Conservation (phyloP, 352 stramenopile species). For the Phytophthora fragariae region DNA sequence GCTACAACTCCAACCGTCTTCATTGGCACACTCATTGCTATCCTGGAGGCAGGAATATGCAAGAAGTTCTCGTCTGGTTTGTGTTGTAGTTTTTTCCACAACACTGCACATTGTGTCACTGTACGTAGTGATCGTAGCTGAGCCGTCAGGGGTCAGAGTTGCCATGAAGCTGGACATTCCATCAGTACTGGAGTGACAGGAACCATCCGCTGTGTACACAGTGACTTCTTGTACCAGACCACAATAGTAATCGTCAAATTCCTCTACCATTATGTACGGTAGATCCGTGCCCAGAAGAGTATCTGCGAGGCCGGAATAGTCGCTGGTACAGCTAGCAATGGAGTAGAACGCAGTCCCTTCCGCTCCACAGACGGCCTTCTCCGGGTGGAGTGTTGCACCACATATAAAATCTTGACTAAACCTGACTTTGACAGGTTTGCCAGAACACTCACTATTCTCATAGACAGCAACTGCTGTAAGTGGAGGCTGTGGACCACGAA, state of each 20-base stretch:
- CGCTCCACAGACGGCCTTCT: background rate
- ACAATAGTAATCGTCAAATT: constrained; percentile 12
- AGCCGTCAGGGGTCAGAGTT: constrained; percentile 1
- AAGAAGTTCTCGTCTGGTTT: background rate
- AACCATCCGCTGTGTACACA: constrained; percentile 11
- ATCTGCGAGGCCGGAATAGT: background rate
- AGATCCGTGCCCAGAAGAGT: constrained; percentile 4
- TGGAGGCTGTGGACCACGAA: constrained; percentile 1
- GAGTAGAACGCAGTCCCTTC: constrained; percentile 6
- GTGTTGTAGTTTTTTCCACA: background rate
- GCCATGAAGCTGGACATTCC: constrained; percentile 16
- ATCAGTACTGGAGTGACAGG: constrained; percentile 13
- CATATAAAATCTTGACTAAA: constrained; percentile 18
- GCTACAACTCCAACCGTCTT: constrained; percentile 4
- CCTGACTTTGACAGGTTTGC: constrained; percentile 4
- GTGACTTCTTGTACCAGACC: background rate
- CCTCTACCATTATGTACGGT: constrained; percentile 15
- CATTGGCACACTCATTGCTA: background rate
- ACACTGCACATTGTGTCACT: constrained; percentile 2
- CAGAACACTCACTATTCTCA: constrained; percentile 5
- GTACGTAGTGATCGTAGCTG: constrained; percentile 17
- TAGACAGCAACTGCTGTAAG: constrained; percentile 12
- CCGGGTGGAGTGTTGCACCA: background rate
- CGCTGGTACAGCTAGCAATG: constrained; percentile 6
- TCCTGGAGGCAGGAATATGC: background rate